These are phyloP conservation scores for Spergularia azorica DNA, from an alignment of 179 eudicot species.

Conservation along the genomic window DNA sequence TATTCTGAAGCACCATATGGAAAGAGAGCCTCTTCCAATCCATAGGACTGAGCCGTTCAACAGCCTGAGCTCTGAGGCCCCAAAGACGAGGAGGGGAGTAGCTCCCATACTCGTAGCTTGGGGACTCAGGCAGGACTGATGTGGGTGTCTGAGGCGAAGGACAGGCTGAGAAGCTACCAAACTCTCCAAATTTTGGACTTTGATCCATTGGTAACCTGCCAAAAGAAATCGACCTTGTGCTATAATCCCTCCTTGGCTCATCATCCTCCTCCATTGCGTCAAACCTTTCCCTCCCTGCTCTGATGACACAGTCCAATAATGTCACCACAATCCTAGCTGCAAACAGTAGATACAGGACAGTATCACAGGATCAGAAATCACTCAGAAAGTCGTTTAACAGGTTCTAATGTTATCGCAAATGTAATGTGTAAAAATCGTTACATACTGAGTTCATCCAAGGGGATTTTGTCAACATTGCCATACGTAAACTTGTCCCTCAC, in stretches of 20 bases:
- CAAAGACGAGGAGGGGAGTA: constrained; percentile 62
- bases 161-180: constrained; percentile 24
- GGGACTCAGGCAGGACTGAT: constrained; percentile 66
- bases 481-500: constrained; percentile 55
- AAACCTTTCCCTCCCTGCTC: constrained; percentile 63
- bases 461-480: constrained; percentile 36
- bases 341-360: constrained; percentile 3
- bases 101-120: constrained; percentile 35
- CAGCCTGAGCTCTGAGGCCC: constrained; percentile 68
- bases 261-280: constrained; percentile 73
- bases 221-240: constrained; percentile 39
- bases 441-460: constrained; percentile 69
- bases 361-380: background rate
- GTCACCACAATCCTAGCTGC: constrained; percentile 50
- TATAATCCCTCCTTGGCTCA: constrained; percentile 42
- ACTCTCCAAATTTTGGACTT: constrained; percentile 38
- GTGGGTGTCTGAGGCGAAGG: constrained; percentile 84
- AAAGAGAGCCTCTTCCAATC: constrained; percentile 79
- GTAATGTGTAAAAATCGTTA: constrained; percentile 9
- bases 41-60: constrained; percentile 70
- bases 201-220: constrained; percentile 39
- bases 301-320: constrained; percentile 70
- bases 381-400: background rate
- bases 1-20: constrained; percentile 60
- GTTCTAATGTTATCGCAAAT: background rate